Conservation (phyloP, 139 green algal genomes). For the Chlorella ohadii region DNA sequence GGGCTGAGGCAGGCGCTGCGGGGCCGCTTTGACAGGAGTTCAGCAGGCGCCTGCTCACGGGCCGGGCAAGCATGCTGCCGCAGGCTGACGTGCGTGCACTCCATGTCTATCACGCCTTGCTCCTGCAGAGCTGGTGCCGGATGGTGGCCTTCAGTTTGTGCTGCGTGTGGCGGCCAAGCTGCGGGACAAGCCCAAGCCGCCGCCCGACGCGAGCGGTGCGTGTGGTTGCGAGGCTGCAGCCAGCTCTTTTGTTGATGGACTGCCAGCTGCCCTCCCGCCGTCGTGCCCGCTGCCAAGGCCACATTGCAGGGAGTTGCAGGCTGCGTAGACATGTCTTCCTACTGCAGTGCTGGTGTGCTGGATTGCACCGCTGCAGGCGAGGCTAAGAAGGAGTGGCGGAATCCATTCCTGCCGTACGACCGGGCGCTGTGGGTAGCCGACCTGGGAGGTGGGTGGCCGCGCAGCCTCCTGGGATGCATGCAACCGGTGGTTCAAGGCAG, state of each 20-base stretch:
- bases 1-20: neutral
- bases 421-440: conserved; percentile 73
- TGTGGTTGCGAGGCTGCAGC: no score
- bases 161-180: conserved; percentile 70
- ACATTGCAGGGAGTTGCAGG: no score
- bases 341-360: neutral
- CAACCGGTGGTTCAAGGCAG: no score
- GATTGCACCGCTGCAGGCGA: neutral
- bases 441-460: conserved; percentile 43
- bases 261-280: no score
- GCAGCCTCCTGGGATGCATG: no score
- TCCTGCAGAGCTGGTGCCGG: conserved; percentile 10
- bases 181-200: conserved; percentile 72
- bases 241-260: no score
- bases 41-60: no score
- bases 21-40: neutral
- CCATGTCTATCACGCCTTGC: neutral
- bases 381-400: conserved; percentile 46
- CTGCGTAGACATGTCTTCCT: no score
- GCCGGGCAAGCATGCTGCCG: no score
- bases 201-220: neutral
- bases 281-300: no score
- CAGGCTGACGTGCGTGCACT: neutral
- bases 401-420: conserved; percentile 90
- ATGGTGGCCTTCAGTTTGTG: conserved; percentile 57